phyloP scores from a whole-genome alignment of 768 basidiomycete species.

The Polyporus arcularius region DNA sequence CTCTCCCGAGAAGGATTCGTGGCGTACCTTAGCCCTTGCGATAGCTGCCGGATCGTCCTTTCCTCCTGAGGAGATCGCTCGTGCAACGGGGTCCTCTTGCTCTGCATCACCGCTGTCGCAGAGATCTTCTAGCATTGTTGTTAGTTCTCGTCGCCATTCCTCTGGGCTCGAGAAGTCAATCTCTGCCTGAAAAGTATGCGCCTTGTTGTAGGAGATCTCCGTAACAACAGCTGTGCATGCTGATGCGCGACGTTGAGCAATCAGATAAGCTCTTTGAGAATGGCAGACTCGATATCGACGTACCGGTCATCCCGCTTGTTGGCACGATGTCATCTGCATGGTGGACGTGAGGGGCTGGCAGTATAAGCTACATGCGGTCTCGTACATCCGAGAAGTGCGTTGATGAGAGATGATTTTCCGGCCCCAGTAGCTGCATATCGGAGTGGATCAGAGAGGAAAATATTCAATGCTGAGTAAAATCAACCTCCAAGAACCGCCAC shows the following conservation, averaged over 20 bases:
- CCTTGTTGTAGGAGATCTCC: slow-evolving; percentile 56
- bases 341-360: not conserved
- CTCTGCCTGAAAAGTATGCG: slow-evolving; percentile 57
- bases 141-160: slow-evolving; percentile 61
- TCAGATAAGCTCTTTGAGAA: no score
- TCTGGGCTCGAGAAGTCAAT: slow-evolving; percentile 55
- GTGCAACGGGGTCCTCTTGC: no score
- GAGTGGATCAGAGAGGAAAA: no score
- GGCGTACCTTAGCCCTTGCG: no score
- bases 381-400: slow-evolving; percentile 60
- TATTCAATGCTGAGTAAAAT: no score
- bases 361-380: not conserved
- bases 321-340: slow-evolving; percentile 59
- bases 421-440: slow-evolving; percentile 51
- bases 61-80: no score
- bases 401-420: slow-evolving; percentile 62
- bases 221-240: slow-evolving; percentile 71
- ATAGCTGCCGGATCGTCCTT: no score
- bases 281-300: not conserved
- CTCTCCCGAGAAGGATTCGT: no score
- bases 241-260: slow-evolving; percentile 21
- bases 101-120: no score
- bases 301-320: slow-evolving; percentile 66
- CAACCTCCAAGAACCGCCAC: no score
- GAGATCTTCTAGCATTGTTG: slow-evolving; percentile 40